Percentiles rank a stretch among this genome's conserved stretches.
phyloP scores from a whole-genome alignment of 208 protist species.

The Acanthamoeba castellanii region DNA sequence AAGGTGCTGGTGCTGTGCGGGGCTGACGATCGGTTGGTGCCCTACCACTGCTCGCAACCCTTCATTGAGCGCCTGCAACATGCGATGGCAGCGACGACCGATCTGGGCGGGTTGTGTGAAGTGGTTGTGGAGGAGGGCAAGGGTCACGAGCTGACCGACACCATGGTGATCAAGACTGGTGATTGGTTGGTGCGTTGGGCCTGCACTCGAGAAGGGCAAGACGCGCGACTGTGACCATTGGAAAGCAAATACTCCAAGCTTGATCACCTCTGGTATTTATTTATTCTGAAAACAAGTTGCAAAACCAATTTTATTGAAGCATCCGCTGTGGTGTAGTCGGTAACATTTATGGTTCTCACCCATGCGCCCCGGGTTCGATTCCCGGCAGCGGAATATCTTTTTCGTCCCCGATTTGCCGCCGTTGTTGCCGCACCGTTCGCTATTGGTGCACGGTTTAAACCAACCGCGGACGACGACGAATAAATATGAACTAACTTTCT shows the following conservation, averaged over 20 bases:
- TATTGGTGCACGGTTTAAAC: too few species aligned
- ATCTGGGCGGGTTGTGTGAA: neutral
- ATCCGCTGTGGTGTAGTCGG: conserved; percentile 73
- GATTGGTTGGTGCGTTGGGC: neutral
- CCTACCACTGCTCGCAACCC: neutral
- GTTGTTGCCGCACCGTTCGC: too few species aligned
- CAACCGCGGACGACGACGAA: too few species aligned
- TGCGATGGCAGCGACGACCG: neutral
- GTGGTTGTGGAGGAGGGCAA: neutral
- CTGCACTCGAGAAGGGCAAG: neutral
- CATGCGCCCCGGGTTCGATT: conserved; percentile 73
- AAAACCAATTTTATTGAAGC: too few species aligned
- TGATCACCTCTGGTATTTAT: too few species aligned
- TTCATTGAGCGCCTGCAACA: neutral
- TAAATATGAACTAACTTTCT: too few species aligned
- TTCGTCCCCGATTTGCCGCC: too few species aligned
- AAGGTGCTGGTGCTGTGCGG: conserved; percentile 3
- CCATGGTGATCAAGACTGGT: neutral
- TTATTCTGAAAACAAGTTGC: too few species aligned
- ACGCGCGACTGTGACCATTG: too few species aligned
- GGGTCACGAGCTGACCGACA: neutral
- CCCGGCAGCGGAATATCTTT: conserved; percentile 69
- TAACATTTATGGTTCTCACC: conserved; percentile 76
- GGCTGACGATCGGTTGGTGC: neutral
- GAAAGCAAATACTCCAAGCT: too few species aligned